Evolutionary conservation across 768 basidiomycete genomes (phyloP), one percentile per base, ranked within the genome.

Genomic region (Calvatia gigantea): DNA sequence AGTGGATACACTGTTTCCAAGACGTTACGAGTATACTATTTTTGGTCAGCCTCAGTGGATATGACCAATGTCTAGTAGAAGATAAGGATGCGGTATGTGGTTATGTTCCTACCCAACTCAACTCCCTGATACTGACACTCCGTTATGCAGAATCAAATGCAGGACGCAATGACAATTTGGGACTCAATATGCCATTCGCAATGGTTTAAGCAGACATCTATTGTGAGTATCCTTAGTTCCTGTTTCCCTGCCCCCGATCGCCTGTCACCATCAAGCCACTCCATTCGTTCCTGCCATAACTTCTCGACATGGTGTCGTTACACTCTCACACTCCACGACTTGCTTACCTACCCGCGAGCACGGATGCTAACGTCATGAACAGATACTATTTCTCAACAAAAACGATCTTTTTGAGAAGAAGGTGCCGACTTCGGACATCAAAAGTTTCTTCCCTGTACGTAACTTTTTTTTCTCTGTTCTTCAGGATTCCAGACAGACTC

Each of bases 121-220:
- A 21, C 9, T 19, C 27, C 8, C 9, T 27, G 28, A 29, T 57
- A 25, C 19, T 44, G 31, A 31, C 25, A 9, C 33, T 31, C n/a
- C n/a, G n/a, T 14, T 25, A 0, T 28, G 6, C 64, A 94, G 89
- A 98, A 98, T 67, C 94, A 96, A 85, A 96, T 98, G 94, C 91
- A 95, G 75, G 94, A 98, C 60, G 92, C 94, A 1, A 89, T 98
- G 86, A 92, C 92, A n/a, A 92, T 98, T 47, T 98, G 94, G 88
- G 94, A 98, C 63, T 94, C 93, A 38, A 95, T 98, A 80, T 95
- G 93, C 72, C 93, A 97, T 69, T 95, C 93, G 8, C 93, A 95
- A 61, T 97, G 94, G 94, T 97, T 97, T 74, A 90, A 91, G 71
- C 83, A 89, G 60, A 95, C 94, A 0, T 94, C 92, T 8, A 92